A percentile compares a stretch with the other conserved stretches of the same genome.
phyloP scores from a whole-genome alignment of 495 filamentous ascomycete species.

The Hypoxylon fuscum region DNA sequence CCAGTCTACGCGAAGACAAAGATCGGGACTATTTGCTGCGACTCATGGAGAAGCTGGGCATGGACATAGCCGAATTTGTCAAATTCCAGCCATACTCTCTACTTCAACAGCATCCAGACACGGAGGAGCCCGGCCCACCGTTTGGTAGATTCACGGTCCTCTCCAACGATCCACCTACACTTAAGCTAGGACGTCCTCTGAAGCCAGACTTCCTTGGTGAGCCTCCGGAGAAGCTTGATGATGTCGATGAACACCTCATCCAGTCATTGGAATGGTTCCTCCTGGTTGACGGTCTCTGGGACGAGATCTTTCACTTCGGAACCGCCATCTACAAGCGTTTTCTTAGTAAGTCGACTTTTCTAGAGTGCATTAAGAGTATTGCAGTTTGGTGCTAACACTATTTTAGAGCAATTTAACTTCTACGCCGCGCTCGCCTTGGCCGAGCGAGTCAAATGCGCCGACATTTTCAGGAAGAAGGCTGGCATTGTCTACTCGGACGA shows the following conservation, averaged over 20 bases:
- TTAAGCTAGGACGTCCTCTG: constrained; percentile 60
- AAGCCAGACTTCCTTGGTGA: constrained; percentile 73
- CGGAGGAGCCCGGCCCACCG: constrained; percentile 36
- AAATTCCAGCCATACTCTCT: constrained; percentile 65
- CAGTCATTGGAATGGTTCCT: constrained; percentile 86
- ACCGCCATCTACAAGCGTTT: constrained; percentile 76
- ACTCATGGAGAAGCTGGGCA: constrained; percentile 65
- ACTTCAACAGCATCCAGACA: constrained; percentile 49
- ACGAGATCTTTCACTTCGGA: constrained; percentile 73
- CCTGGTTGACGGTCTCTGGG: constrained; percentile 73
- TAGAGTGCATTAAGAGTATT: constrained; percentile 6
- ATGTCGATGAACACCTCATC: constrained; percentile 75
- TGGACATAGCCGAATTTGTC: constrained; percentile 60
- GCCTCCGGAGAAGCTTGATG: constrained; percentile 58
- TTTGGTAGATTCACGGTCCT: constrained; percentile 61
- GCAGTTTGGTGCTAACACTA: constrained; percentile 38
- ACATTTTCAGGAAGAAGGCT: constrained; percentile 52
- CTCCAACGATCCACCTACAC: constrained; percentile 50
- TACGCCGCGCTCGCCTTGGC: constrained; percentile 72
- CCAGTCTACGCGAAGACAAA: constrained; percentile 57
- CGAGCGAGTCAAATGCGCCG: constrained; percentile 55
- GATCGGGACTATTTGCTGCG: constrained; percentile 66
- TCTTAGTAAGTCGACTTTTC: constrained; percentile 64
- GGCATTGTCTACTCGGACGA: constrained; percentile 43
- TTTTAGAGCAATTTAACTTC: constrained; percentile 61